Evolutionary conservation across 73 alveolate species (phyloP), one percentile per base, ranked within the genome.

Genomic region (Durusdinium trenchii): DNA sequence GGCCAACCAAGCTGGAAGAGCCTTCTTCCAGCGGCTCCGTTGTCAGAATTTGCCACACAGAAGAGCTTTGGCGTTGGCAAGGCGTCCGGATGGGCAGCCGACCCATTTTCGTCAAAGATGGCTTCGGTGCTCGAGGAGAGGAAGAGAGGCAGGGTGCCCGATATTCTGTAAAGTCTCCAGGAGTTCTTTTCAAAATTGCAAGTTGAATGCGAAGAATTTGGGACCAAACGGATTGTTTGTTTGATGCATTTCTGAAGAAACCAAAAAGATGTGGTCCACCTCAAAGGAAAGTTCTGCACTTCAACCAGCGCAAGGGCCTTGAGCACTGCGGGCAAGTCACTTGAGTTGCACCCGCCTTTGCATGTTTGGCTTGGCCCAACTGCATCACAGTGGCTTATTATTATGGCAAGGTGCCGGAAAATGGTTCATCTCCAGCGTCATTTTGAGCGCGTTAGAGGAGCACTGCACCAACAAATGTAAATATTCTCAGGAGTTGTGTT

Each of bases 31-130:
- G 28, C 36, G 91, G 26, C 67, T 26, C 9, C 14, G 23, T 26
- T 5, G 84, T 32, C 18, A 23, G 73, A 60, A 1, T 60, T 75
- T 30, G 26, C 9, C 35, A 32, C 92, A 81, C 71, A 26, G 26
- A 18, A 28, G 28, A 32, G 30, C 32, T 45, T 26, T 42, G 42
- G 14, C 79, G 42, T 18, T 67, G 14, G 48, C 20, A 45, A 91
- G 98, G 98, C 9, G 87, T 47, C 18, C 50, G 98, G 47, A 71
- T 91, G 98, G 89, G 98, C 30, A 91, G 98, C 98, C 98, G 98
- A 3, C 98, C 98, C 60, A 52, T 69, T 78, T 91, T 91, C 45
- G 98, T 91, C 45, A 67, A 91, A 71, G 98, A 91, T 42, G 84
- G 89, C 10, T 50, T 45, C 43, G 78, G 89, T 23, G 98, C 87